Conservation (phyloP, 1,284 basidiomycete species). For the Cryptococcus wingfieldii region DNA sequence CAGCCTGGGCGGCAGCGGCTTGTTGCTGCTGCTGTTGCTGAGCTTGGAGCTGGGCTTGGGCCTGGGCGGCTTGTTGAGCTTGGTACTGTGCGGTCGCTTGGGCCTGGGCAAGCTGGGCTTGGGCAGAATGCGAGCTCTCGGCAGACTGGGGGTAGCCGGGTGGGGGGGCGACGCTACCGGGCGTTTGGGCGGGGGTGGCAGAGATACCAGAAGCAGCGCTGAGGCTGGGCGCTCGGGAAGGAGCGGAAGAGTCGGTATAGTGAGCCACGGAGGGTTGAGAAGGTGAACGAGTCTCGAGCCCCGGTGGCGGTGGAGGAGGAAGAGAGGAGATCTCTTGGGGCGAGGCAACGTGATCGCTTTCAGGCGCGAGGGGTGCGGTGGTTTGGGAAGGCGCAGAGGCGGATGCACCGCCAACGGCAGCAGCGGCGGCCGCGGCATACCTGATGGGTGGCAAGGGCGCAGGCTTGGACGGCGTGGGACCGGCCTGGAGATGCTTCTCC, state of each 20-base stretch:
- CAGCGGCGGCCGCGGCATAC: constrained; percentile 87
- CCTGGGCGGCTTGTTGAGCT: not conserved
- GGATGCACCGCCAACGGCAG: constrained; percentile 57
- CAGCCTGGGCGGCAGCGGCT: not conserved
- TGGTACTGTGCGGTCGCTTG: not conserved
- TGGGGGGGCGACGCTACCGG: not conserved
- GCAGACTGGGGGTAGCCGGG: not conserved
- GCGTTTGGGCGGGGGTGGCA: not conserved
- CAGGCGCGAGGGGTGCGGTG: constrained; percentile 52
- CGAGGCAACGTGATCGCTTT: constrained; percentile 29
- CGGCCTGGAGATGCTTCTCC: constrained; percentile 4
- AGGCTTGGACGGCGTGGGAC: constrained; percentile 42
- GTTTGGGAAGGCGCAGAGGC: constrained; percentile 20
- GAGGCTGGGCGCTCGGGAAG: not conserved
- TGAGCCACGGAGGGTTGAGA: not conserved
- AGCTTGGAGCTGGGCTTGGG: not conserved
- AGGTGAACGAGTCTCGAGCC: not conserved
- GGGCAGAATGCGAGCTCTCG: not conserved
- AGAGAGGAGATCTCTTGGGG: constrained; percentile 3
- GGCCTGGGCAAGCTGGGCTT: not conserved
- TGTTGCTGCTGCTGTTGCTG: not conserved
- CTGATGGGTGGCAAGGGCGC: constrained; percentile 68
- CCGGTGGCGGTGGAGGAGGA: constrained; percentile 55
- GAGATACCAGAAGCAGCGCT: not conserved
- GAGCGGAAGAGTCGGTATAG: not conserved